Base-by-base conservation (phyloP, 257 asterid genomes). In the Salvia hispanica region DNA sequence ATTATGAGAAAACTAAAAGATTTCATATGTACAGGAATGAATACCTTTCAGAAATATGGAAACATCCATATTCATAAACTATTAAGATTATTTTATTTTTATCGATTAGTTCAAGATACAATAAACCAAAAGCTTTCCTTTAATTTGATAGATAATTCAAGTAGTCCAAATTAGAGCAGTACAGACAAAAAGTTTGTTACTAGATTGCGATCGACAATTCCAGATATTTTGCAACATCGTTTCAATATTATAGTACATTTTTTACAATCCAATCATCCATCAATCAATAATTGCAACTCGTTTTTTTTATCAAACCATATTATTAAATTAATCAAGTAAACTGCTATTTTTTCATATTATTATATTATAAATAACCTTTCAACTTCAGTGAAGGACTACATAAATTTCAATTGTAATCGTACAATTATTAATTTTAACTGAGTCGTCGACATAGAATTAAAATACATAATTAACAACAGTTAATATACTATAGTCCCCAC, bases 401-500 rank as follows among this genome's bases (percentile, higher is more conserved):
- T 10, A 52, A 50, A 42, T 36, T 47, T 48, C 58, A 57, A 37
- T 28, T 25, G 28, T 45, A 62, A 64, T 46, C 15, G 67, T 21
- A 48, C 65, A 50, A 46, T 25, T 15, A 5, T 54, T 40, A 68
- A 64, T 55, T n/a, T 31, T 72, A 69, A 72, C 46, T 63, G 2
- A 15, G 76, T 76, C 82, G 74, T 77, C 69, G 67, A 79, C 78
- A 44, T 21, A 15, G 8, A 15, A 72, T 11, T 25, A 54, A 54
- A 25, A 25, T 54, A 56, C 6, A 15, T 62, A 56, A 31, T 59
- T 34, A 37, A 13, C 47, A 44, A 16, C 34, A 64, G 60, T 25
- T 8, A 40, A 51, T 39, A 51, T 36, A 31, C 7, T 43, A 28
- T 36, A 37, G 48, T 58, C 53, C 53, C 57, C 70, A 67, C 69